phyloP scores from a whole-genome alignment of 192 early-diverging fungal species.

The Mortierella antarctica region DNA sequence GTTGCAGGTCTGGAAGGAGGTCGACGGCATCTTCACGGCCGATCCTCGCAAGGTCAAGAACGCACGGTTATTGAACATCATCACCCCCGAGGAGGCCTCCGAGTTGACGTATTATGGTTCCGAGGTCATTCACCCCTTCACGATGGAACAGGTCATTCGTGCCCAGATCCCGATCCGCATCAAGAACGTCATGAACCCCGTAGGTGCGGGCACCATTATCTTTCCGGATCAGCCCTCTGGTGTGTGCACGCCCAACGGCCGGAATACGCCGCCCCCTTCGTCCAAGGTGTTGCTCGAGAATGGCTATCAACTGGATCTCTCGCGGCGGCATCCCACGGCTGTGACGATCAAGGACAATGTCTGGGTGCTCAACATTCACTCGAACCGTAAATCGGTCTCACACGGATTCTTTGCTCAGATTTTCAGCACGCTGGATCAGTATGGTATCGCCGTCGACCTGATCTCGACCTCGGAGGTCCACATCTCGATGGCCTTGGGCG shows the following conservation, averaged over 20 bases:
- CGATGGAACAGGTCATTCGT: constrained; percentile 99
- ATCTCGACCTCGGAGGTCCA: constrained; percentile 96
- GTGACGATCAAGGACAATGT: constrained; percentile 99
- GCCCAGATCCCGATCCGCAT: constrained; percentile 97
- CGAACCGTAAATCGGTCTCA: constrained; percentile 93
- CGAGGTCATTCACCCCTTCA: constrained; percentile 98
- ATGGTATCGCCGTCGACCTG: constrained; percentile 93
- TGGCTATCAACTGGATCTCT: constrained; percentile 79
- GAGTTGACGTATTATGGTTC: constrained; percentile 98
- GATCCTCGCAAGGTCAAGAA: constrained; percentile 95
- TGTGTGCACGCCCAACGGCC: constrained; percentile 60
- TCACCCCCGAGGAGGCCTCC: constrained; percentile 97
- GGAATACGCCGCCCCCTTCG: constrained; percentile 62
- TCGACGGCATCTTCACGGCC: constrained; percentile 99
- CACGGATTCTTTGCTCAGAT: constrained; percentile 99
- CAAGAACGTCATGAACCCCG: constrained; percentile 97
- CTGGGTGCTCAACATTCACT: constrained; percentile 96
- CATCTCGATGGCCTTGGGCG: constrained; percentile 86
- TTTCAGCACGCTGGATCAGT: constrained; percentile 89
- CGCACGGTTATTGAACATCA: constrained; percentile 88
- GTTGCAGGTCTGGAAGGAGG: constrained; percentile 99
- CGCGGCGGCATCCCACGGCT: constrained; percentile 89
- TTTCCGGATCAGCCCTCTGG: constrained; percentile 79
- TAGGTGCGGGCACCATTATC: constrained; percentile 93
- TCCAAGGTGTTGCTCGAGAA: constrained; percentile 73